Evolutionary conservation across 192 early-diverging fungal species (phyloP).

Genomic region (Lobosporangium transversale): DNA sequence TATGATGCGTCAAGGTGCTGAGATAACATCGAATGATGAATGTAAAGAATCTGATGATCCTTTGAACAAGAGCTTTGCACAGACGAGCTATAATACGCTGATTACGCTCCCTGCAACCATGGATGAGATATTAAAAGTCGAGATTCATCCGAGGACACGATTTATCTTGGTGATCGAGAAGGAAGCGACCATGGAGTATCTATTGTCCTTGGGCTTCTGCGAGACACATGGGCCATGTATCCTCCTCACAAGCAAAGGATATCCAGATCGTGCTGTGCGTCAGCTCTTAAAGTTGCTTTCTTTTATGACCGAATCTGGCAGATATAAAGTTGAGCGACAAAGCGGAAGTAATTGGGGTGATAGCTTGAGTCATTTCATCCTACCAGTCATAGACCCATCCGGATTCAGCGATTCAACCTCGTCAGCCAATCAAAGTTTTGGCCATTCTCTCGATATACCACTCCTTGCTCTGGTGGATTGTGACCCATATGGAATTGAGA

Average conservation of each 20-base stretch:
- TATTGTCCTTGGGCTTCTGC: slow-evolving; percentile 31
- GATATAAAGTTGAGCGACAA: not conserved
- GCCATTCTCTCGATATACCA: slow-evolving; percentile 19
- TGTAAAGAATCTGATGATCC: not conserved
- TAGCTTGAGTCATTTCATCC: too few relatives aligned
- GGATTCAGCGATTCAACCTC: too few relatives aligned
- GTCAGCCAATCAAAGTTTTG: too few relatives aligned
- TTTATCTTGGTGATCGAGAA: slow-evolving; percentile 40
- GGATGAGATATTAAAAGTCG: slow-evolving; percentile 23
- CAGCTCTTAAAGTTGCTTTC: slow-evolving; percentile 12
- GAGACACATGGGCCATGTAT: slow-evolving; percentile 35
- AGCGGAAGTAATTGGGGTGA: too few relatives aligned
- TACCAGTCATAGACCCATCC: too few relatives aligned
- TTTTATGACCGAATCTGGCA: slow-evolving; percentile 20
- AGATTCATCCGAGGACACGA: slow-evolving; percentile 33
- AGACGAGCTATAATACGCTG: slow-evolving; percentile 30
- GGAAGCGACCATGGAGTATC: slow-evolving; percentile 29
- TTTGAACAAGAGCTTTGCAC: not conserved
- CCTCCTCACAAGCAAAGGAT: slow-evolving; percentile 46
- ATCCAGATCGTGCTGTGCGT: slow-evolving; percentile 23
- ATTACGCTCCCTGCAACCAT: slow-evolving; percentile 18
- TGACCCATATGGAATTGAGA: slow-evolving; percentile 40
- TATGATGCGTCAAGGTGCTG: not conserved
- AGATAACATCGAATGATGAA: not conserved
- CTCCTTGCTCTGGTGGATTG: slow-evolving; percentile 36